phyloP scores from a whole-genome alignment of 2,329 filamentous ascomycete genomes.

The Aplosporella prunicola region DNA sequence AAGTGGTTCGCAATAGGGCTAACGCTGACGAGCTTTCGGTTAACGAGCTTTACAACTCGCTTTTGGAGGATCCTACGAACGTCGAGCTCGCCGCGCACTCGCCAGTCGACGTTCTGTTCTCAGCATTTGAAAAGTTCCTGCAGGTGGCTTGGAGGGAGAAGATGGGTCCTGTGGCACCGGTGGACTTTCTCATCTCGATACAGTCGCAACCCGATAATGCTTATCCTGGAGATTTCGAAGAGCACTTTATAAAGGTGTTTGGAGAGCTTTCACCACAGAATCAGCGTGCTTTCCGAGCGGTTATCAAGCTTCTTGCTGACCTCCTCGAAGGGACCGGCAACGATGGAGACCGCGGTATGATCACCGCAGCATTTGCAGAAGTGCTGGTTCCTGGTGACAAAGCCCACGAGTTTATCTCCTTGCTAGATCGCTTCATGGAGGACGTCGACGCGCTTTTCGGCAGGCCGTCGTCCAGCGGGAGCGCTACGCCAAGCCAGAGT shows the following conservation, averaged over 20 bases:
- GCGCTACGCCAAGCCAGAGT: conserved; percentile 44
- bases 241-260: conserved; percentile 46
- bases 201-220: conserved; percentile 53
- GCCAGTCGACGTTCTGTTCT: conserved; percentile 75
- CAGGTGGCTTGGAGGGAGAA: conserved; percentile 79
- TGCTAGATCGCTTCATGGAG: conserved; percentile 80
- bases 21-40: conserved; percentile 67
- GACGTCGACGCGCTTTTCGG: conserved; percentile 87
- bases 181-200: conserved; percentile 61
- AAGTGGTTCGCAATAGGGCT: conserved; percentile 60
- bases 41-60: conserved; percentile 81
- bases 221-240: conserved; percentile 61
- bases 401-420: conserved; percentile 74
- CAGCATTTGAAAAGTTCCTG: conserved; percentile 88
- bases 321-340: conserved; percentile 83
- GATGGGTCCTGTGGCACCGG: conserved; percentile 75
- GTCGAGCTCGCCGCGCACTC: conserved; percentile 66
- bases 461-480: conserved; percentile 39
- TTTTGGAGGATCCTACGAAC: conserved; percentile 75
- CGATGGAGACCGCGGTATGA: conserved; percentile 77
- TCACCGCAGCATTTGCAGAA: conserved; percentile 84
- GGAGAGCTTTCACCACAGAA: conserved; percentile 49
- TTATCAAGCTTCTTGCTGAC: conserved; percentile 79
- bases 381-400: conserved; percentile 69
- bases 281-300: conserved; percentile 66